Evolutionary conservation across 2,329 filamentous ascomycete species (phyloP), one percentile per base, ranked within the genome.

Genomic region (Arthrobotrys sinensis): DNA sequence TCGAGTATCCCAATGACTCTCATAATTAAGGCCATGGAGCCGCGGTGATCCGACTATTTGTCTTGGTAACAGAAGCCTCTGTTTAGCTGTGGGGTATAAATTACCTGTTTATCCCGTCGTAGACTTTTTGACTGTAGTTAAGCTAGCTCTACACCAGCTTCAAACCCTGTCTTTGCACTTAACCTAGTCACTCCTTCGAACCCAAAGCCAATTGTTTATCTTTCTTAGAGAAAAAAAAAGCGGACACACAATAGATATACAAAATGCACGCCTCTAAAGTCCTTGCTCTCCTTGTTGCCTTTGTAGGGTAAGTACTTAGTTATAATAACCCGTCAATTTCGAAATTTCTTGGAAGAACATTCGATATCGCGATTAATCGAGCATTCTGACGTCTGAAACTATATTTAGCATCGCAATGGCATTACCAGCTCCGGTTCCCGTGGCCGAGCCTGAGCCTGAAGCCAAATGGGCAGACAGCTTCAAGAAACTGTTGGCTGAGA

Each of bases 151-250:
- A 2, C 36, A 38, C 36, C 36, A 12, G 12, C 36, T 53, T 1
- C 12, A 53, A 16, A 12, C 12, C 10, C 48, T 14, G 19, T n/a
- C 11, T 55, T 36, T 16, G 4, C 10, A 34, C 7, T 4, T 3
- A 38, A 4, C 52, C 52, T 38, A 57, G 52, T 57, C 52, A 57
- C n/a, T 57, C 52, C 32, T 57, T 57, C n/a, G 28, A 55, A 36
- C n/a, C 6, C 12, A 55, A 55, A 6, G 24, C 14, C n/a, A 55
- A 14, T 19, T 19, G 6, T 11, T 45, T 6, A 16, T 45, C n/a
- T 10, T 6, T 16, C n/a, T 45, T 45, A n/a, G 14, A 43, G 14
- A n/a, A 36, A 36, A 53, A 34, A 1, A 10, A 36, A 53, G 4
- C 24, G 24, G 4, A 28, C 2, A 28, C 24, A 2, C 24, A 6